Percentiles rank a stretch among this genome's conserved stretches.
Evolutionary conservation across 805 yeast genomes (phyloP).

Genomic region (Wickerhamomyces subpelliculosus): DNA sequence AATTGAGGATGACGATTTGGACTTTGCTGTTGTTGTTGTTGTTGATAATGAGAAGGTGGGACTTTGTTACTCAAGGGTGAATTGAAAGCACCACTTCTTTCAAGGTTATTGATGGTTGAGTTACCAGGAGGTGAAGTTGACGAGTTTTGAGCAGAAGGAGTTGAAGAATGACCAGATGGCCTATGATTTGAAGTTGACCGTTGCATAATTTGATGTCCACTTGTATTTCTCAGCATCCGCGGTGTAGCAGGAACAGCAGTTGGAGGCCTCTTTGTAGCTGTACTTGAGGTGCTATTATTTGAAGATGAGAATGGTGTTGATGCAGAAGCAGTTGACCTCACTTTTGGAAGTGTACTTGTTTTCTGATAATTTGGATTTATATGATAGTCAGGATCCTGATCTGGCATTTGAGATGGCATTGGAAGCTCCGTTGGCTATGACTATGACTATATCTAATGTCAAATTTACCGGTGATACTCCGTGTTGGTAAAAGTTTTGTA

Average conservation of each 20-base stretch:
- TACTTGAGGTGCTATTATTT: neutral
- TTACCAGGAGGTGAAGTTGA: too few relatives aligned
- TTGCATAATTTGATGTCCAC: conserved; percentile 22
- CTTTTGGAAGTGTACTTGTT: conserved; percentile 16
- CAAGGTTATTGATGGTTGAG: too few relatives aligned
- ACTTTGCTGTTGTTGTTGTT: too few relatives aligned
- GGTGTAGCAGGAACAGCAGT: conserved; percentile 56
- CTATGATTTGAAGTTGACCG: neutral
- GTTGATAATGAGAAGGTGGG: too few relatives aligned
- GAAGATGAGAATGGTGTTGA: too few relatives aligned
- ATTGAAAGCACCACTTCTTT: conserved; percentile 1
- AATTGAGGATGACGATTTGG: neutral
- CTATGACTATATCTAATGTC: too few relatives aligned
- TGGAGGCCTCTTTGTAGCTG: conserved; percentile 10
- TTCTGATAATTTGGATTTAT: conserved; percentile 18
- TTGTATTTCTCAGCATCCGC: conserved; percentile 56
- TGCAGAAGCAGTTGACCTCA: too few relatives aligned
- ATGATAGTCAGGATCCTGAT: conserved; percentile 15
- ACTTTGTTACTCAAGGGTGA: neutral
- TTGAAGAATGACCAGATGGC: conserved; percentile 1
- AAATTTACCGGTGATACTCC: too few relatives aligned
- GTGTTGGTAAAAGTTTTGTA: too few relatives aligned
- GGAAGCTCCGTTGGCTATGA: too few relatives aligned
- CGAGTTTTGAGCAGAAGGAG: conserved; percentile 7
- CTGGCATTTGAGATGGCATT: neutral